Evolutionary conservation across 202 grass and related monocot species (phyloP), one percentile per base, ranked within the genome.

Genomic region (Saccharum hybrid): DNA sequence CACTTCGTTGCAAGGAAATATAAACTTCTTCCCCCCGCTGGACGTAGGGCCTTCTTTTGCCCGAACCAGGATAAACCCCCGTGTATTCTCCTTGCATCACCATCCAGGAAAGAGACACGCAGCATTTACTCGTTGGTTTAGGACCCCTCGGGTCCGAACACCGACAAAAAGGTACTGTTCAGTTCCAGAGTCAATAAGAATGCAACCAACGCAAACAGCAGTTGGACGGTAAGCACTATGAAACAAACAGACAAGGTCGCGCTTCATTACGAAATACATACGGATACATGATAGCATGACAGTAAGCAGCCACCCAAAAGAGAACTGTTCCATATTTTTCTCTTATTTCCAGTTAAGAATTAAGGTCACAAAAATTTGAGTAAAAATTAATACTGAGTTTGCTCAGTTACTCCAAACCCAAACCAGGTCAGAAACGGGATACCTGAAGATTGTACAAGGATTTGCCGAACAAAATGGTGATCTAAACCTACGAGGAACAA

Each of bases 341-440:
- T 87, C 84, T 84, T 90, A 72, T 90, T 90, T 87, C 36, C 63
- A 60, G 66, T 83, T 79, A 87, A 70, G 12, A 78, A 52, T 75
- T 74, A 86, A 69, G 18, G 67, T 23, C 8, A 23, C 75, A 83
- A 71, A 76, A 52, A 77, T 56, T 56, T 48, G 30, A 2, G 28
- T 33, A 15, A 38, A 28, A 82, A 41, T 30, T 31, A 66, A 81
- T 39, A 48, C 37, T 16, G 71, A 22, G 75, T 48, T 65, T 84
- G 46, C 84, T 83, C 70, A 26, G 68, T 75, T 68, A 75, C 68
- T 80, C 42, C 40, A 65, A 77, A 46, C 28, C 72, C 46, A 30
- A 82, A 59, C 36, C 72, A 48, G 70, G 42, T 26, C 13, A 72
- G 77, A 54, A 45, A 75, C 10, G 42, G 38, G 54, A 76, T 10